Evolutionary conservation across 306 rosid genomes (phyloP).

Genomic region (Carpinus fangiana): DNA sequence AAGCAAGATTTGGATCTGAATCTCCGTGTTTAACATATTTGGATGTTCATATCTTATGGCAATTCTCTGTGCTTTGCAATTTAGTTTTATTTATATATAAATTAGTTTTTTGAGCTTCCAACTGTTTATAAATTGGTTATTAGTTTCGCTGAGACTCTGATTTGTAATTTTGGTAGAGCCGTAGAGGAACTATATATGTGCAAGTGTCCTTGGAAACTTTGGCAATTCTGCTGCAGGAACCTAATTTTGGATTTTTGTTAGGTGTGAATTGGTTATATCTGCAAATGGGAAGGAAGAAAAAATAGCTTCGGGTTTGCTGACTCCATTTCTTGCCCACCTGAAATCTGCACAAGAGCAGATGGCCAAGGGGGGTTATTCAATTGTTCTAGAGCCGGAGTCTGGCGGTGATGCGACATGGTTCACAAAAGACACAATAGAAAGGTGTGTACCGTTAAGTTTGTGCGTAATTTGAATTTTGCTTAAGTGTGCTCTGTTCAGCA

Average conservation of each 20-base stretch:
- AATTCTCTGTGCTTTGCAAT: background rate
- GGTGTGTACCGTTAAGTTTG: conserved; percentile 44
- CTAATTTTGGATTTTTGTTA: conserved; percentile 27
- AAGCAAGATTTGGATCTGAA: conserved; percentile 30
- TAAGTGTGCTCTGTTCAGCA: conserved; percentile 10
- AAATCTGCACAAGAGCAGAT: conserved; percentile 94
- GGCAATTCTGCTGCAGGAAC: background rate
- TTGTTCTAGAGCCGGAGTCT: conserved; percentile 78
- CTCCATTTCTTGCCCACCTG: conserved; percentile 90
- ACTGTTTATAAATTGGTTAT: too few species aligned
- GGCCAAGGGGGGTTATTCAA: conserved; percentile 94
- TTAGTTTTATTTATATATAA: background rate
- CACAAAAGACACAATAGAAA: conserved; percentile 80
- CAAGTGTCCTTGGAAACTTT: background rate
- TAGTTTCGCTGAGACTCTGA: background rate
- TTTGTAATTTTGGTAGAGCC: background rate
- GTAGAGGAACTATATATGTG: background rate
- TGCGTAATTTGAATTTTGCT: conserved; percentile 13
- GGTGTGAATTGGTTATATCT: conserved; percentile 90
- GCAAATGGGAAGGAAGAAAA: conserved; percentile 91
- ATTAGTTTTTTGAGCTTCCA: background rate
- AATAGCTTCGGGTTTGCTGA: conserved; percentile 85
- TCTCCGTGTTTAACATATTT: conserved; percentile 8
- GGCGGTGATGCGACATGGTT: conserved; percentile 65
- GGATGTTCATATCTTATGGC: conserved; percentile 16